Conservation (phyloP, 2,329 filamentous ascomycete genomes). For the Botryotinia narcissicola region DNA sequence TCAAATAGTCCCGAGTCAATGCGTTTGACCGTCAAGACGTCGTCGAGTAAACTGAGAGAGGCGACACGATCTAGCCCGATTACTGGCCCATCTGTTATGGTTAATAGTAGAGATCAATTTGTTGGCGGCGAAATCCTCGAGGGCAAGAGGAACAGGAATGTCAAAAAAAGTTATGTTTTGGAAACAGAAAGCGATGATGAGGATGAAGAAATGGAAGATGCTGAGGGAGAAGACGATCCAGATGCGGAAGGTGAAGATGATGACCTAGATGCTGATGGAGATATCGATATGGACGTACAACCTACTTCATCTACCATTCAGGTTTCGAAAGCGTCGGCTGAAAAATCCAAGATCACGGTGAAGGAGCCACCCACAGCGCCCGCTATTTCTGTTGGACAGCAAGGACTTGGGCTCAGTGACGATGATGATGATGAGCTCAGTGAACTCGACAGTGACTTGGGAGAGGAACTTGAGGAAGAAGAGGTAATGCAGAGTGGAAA, state of each 20-base stretch:
- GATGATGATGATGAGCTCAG: conserved; percentile 41
- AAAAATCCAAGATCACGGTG: conserved; percentile 32
- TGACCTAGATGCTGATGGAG: conserved; percentile 47
- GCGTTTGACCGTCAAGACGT: conserved; percentile 39
- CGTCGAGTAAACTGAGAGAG: conserved; percentile 38
- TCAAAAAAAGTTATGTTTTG: conserved; percentile 44
- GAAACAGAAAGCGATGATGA: conserved; percentile 45
- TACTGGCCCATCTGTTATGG: conserved; percentile 23
- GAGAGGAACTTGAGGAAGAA: conserved; percentile 50
- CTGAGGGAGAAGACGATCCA: conserved; percentile 42
- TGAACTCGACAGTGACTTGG: conserved; percentile 38
- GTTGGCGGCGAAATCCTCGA: conserved; percentile 36
- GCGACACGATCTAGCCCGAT: conserved; percentile 33
- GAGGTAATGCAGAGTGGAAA: conserved; percentile 45
- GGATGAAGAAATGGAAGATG: conserved; percentile 42
- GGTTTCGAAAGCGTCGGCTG: conserved; percentile 33
- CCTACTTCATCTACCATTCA: conserved; percentile 37
- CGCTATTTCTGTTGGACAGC: conserved; percentile 34
- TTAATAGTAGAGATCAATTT: conserved; percentile 32
- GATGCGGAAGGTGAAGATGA: conserved; percentile 43
- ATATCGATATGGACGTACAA: conserved; percentile 38
- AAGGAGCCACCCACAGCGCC: conserved; percentile 31
- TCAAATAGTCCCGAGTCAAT: conserved; percentile 34
- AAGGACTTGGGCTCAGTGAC: conserved; percentile 36
- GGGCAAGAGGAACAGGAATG: conserved; percentile 36